Percentiles rank a stretch among this genome's conserved stretches.
Evolutionary conservation across 352 stramenopile genomes (phyloP).

Genomic region (Pythium vanterpoolii): DNA sequence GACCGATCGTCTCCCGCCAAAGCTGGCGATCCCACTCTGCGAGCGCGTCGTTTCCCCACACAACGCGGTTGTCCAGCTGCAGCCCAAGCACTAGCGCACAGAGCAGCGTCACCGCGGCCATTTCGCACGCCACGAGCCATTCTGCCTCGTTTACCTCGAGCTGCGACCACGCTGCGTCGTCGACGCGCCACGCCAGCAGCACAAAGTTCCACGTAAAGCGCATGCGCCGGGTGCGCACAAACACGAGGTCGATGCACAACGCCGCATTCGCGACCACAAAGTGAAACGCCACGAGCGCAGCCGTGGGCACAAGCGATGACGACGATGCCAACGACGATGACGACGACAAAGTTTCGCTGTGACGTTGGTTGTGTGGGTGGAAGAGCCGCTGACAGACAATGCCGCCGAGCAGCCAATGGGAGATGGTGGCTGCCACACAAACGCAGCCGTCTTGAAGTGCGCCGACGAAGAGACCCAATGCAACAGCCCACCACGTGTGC

Average conservation of each 20-base stretch:
- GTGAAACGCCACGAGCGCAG: conserved; percentile 14
- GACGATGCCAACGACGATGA: conserved; percentile 12
- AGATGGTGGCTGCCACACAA: conserved; percentile 21
- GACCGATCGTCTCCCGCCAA: background rate
- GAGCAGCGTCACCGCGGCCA: conserved; percentile 26
- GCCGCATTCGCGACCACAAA: conserved; percentile 16
- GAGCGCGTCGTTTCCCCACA: conserved; percentile 40
- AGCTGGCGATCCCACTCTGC: conserved; percentile 46
- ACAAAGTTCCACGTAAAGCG: conserved; percentile 49
- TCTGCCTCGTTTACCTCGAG: conserved; percentile 46
- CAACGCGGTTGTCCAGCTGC: conserved; percentile 19
- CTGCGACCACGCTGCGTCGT: conserved; percentile 27
- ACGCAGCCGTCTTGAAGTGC: conserved; percentile 51
- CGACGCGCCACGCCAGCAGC: conserved; percentile 40
- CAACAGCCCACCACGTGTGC: conserved; percentile 28
- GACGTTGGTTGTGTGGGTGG: too few species aligned
- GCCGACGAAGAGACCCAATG: conserved; percentile 37
- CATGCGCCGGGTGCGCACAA: conserved; percentile 55
- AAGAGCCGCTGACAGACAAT: background rate
- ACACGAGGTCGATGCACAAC: conserved; percentile 38
- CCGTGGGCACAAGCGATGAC: conserved; percentile 22
- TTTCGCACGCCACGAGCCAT: conserved; percentile 36
- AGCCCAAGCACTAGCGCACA: conserved; percentile 36
- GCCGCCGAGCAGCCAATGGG: conserved; percentile 35
- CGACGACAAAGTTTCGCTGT: background rate